Base-by-base conservation (phyloP, 495 filamentous ascomycete genomes). In the Polyplosphaeria fusca region DNA sequence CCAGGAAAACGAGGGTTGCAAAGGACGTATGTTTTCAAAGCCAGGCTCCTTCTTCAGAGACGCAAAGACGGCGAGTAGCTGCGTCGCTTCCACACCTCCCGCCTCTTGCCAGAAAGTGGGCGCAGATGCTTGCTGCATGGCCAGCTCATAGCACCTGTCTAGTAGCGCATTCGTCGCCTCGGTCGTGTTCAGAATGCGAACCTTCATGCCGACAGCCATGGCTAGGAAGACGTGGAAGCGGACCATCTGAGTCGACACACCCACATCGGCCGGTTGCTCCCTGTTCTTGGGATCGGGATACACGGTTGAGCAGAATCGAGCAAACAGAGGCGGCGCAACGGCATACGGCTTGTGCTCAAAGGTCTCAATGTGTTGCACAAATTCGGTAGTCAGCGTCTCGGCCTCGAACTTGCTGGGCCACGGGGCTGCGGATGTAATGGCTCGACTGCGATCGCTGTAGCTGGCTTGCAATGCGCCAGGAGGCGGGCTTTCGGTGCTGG, bases 171-270 rank as follows among this genome's bases (percentile, higher is more conserved):
- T 61, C 2, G 55, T 59, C 11, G 16, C 14, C 18, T 61, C 58
- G 23, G 50, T 13, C 9, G 23, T 49, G 25, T 54, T 47, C 23
- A 30, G 41, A 20, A 61, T 55, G 18, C 58, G 43, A n/a, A 55
- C 18, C 44, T 61, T 61, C 58, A 61, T 61, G 26, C 50, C 58
- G 19, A 61, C 55, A 4, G 58, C 44, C 58, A 61, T 61, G 16
- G 58, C 51, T 13, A 61, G 22, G 45, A 61, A 61, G 32, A 61
- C 58, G 27, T 61, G 58, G 38, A 61, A 61, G 24, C 58, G 58
- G 25, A 51, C 58, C 58, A 61, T 61, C 18, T 3, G 38, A n/a
- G 44, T 28, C 1, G 58, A 55, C 27, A 45, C 26, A 5, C 44
- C 40, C n/a, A 37, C 24, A 5, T 47, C 57, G 37, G 47, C 45